phyloP scores from a whole-genome alignment of 2,329 filamentous ascomycete genomes.

The Stagonosporopsis tanaceti region DNA sequence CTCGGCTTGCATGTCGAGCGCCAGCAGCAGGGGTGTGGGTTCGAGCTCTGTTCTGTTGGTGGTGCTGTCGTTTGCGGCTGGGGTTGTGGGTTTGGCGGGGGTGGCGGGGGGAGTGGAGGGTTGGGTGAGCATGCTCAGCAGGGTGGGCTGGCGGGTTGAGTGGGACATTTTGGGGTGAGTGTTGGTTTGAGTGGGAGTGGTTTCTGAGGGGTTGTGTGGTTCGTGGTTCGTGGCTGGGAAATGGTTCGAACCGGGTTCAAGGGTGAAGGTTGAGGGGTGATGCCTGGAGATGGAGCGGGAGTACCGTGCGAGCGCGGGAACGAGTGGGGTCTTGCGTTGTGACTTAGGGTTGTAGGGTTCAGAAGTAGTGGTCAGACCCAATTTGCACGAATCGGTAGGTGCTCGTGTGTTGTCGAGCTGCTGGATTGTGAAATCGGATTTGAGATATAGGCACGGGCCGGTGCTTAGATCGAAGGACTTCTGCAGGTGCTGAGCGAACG shows the following conservation, averaged over 20 bases:
- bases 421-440: not conserved
- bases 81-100: not conserved
- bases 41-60: slow-evolving; percentile 10
- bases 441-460: not conserved
- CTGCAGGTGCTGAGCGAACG: not conserved
- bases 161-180: slow-evolving; percentile 4
- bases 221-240: not conserved
- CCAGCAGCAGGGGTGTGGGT: slow-evolving; percentile 13
- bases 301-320: not conserved
- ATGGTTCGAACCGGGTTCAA: not conserved
- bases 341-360: not conserved
- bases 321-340: not conserved
- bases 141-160: slow-evolving; percentile 15
- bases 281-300: not conserved
- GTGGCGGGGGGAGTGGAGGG: not conserved
- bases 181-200: not conserved
- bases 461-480: not conserved
- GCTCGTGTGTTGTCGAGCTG: not conserved
- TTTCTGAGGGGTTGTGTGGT: too few relatives aligned
- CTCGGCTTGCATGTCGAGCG: slow-evolving; percentile 18
- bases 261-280: not conserved
- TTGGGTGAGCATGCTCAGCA: slow-evolving; percentile 17
- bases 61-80: not conserved
- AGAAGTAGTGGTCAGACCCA: not conserved
- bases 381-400: not conserved